Conservation (phyloP, 139 green algal genomes). For the Tetradesmus obliquus region DNA sequence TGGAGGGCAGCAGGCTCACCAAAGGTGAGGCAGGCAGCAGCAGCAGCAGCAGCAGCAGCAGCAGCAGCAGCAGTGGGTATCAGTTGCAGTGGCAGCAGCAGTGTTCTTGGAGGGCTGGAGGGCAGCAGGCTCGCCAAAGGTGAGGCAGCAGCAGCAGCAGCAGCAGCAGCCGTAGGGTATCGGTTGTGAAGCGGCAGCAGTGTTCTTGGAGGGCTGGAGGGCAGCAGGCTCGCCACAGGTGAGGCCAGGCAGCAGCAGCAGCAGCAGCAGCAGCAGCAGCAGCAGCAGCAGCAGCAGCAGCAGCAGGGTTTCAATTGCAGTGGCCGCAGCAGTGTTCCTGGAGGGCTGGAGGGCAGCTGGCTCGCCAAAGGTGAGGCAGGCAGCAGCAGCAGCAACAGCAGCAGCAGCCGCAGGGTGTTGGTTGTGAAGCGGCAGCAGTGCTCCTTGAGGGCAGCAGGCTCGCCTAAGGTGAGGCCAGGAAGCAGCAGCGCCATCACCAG, state of each 20-base stretch:
- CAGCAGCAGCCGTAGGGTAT: neutral
- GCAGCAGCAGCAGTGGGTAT: neutral
- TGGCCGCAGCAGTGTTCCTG: slow-evolving; percentile 86
- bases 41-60: neutral
- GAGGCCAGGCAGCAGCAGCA: slow-evolving; percentile 13
- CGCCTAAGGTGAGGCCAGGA: neutral
- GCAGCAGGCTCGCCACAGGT: neutral
- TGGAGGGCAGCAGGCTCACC: slow-evolving; percentile 81
- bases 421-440: neutral
- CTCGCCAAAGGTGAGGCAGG: slow-evolving; percentile 55
- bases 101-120: slow-evolving; percentile 90
- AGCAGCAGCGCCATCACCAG: neutral
- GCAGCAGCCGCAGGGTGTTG: neutral
- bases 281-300: too few relatives aligned
- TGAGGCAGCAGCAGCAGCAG: neutral
- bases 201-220: slow-evolving; percentile 60
- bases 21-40: slow-evolving; percentile 46
- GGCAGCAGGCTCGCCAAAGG: slow-evolving; percentile 57
- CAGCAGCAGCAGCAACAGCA: neutral
- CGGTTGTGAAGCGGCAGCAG: neutral
- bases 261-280: neutral
- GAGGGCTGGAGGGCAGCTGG: slow-evolving; percentile 80
- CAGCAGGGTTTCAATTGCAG: slow-evolving; percentile 41
- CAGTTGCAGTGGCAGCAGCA: slow-evolving; percentile 55
- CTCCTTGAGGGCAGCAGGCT: too few relatives aligned